phyloP scores from a whole-genome alignment of 345 rosid species.

The Lepidium africanum region DNA sequence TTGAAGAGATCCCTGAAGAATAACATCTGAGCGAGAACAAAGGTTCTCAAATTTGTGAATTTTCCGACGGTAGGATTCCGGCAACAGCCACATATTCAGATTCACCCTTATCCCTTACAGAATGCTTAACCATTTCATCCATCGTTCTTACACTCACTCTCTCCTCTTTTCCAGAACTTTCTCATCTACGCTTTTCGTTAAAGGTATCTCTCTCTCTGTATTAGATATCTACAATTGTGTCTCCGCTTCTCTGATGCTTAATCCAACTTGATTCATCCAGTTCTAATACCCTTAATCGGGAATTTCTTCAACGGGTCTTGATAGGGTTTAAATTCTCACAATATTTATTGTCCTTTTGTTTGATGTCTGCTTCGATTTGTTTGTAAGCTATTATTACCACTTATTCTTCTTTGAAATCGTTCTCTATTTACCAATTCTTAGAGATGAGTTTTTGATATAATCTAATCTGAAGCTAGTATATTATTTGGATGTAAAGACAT shows the following conservation, averaged over 20 bases:
- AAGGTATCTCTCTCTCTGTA: slow-evolving; percentile 12
- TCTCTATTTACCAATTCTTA: background rate
- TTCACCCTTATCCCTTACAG: background rate
- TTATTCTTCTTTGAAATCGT: too few relatives aligned
- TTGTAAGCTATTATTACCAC: too few relatives aligned
- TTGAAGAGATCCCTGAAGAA: too few relatives aligned
- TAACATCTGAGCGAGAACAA: background rate
- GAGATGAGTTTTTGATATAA: background rate
- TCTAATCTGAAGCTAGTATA: background rate
- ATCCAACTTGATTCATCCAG: background rate
- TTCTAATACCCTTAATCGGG: background rate
- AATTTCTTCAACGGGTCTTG: background rate
- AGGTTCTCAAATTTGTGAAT: background rate
- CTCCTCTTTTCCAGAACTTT: slow-evolving; percentile 18
- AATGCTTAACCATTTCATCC: slow-evolving; percentile 1
- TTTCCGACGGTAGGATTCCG: background rate
- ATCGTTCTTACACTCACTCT: slow-evolving; percentile 8
- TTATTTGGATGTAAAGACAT: too few relatives aligned
- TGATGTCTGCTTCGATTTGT: background rate
- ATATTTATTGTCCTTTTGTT: background rate
- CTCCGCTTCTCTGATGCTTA: background rate
- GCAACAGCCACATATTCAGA: background rate
- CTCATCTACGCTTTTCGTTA: slow-evolving; percentile 26
- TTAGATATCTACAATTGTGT: background rate
- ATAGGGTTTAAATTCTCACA: background rate